Base-by-base conservation (phyloP, 2,329 filamentous ascomycete species). In the Aspergillus costaricaensis region DNA sequence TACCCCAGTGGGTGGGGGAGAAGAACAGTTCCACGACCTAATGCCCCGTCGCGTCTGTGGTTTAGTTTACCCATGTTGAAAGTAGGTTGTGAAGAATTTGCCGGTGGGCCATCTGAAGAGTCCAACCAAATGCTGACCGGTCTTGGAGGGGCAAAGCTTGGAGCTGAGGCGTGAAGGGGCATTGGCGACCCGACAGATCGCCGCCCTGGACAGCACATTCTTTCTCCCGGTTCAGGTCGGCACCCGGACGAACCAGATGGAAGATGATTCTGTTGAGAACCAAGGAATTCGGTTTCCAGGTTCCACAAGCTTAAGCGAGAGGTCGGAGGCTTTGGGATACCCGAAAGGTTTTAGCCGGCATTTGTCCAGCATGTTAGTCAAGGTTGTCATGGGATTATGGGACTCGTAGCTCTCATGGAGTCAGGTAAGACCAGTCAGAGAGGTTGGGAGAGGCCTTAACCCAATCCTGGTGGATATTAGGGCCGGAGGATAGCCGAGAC, bases 301-400 rank as follows among this genome's bases (percentile, higher is more conserved):
- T 10, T 21, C 53, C 53, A 55, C 53, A 55, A 55, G 53, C 12
- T 55, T 55, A 55, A 55, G 53, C 53, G 53, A 55, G 39, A 21
- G 17, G 19, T 8, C 10, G 25, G 43, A n/a, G 30, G 23, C 9
- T 9, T 23, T 47, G 25, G 38, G 38, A n/a, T 47, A 30, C 53
- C 39, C 25, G 53, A 36, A 41, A 44, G 27, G 53, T 17, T 44
- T 55, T 55, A 55, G 39, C 53, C 53, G 53, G 53, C 23, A 21
- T 55, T 44, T 55, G 53, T 53, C 36, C 50, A 53, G 12, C 30
- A 36, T 36, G 12, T 14, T 36, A 36, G 32, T 36, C 32, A 36
- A 36, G 12, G 12, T 36, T 36, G 12, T 36, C 32, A 36, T 15
- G 32, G 32, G 32, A 36, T 14, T 15, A 36, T 36, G 32, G 32